These are phyloP conservation scores for Voacanga thouarsii DNA, from an alignment of 257 asterid genomes.

Conservation along the genomic window DNA sequence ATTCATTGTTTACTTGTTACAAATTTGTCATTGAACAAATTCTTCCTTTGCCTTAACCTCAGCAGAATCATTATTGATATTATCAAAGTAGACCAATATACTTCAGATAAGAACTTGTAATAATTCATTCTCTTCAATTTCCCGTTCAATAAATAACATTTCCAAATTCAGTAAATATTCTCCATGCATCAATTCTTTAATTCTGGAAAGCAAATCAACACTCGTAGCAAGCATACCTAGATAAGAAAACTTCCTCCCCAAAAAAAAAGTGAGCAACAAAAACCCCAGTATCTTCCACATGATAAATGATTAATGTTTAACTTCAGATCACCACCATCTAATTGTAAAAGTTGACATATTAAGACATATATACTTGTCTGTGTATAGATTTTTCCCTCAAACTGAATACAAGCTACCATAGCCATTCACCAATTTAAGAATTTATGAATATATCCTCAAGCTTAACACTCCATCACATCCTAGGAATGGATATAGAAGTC, in stretches of 20 bases:
- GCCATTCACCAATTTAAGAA: neutral
- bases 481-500: neutral
- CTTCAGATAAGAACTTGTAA: neutral
- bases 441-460: neutral
- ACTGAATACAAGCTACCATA: neutral
- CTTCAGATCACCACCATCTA: neutral
- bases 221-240: no score
- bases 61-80: neutral
- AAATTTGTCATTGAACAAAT: no score
- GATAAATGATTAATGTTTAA: no score
- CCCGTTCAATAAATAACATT: neutral
- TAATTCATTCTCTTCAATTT: neutral
- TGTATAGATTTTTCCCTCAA: neutral
- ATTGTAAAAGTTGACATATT: neutral
- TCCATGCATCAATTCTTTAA: no score
- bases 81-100: neutral
- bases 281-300: no score
- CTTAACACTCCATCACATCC: neutral
- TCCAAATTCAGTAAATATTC: no score
- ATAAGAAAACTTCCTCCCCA: no score
- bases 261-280: no score
- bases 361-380: neutral
- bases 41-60: neutral
- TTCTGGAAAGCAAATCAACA: no score
- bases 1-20: no score